These are phyloP conservation scores for Striga asiatica DNA, from an alignment of 257 asterid genomes.

Conservation along the genomic window DNA sequence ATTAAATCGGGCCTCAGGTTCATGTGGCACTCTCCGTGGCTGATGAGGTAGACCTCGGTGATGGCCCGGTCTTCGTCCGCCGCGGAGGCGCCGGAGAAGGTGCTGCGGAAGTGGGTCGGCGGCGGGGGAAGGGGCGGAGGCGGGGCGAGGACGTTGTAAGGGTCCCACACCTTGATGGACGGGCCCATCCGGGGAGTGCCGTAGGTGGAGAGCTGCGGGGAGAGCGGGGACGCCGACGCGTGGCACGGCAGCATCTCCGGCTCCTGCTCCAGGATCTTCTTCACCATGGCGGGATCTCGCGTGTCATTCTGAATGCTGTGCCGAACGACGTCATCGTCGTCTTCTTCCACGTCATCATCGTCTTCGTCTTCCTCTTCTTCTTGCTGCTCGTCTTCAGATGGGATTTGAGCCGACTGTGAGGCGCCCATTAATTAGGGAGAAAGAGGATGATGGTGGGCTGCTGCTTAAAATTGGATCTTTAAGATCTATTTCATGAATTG, in stretches of 20 bases:
- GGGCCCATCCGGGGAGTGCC: slow-evolving; percentile 81
- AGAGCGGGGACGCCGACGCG: slow-evolving; percentile 93
- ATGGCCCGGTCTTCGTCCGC: slow-evolving; percentile 39
- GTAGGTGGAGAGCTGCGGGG: slow-evolving; percentile 86
- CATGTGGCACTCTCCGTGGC: slow-evolving; percentile 91
- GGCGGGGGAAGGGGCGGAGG: slow-evolving; percentile 46
- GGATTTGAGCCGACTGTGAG: slow-evolving; percentile 55
- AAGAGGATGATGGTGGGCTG: slow-evolving; percentile 11
- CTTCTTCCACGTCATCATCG: slow-evolving; percentile 24
- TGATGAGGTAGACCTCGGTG: slow-evolving; percentile 66
- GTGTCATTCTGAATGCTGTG: slow-evolving; percentile 19
- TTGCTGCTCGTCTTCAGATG: slow-evolving; percentile 41
- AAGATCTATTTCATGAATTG: slow-evolving; percentile 14
- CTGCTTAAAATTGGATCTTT: slow-evolving; percentile 7
- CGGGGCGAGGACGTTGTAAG: slow-evolving; percentile 82
- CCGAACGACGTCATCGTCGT: slow-evolving; percentile 24
- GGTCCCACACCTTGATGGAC: slow-evolving; percentile 94
- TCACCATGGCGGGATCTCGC: slow-evolving; percentile 32
- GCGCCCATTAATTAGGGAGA: slow-evolving; percentile 41
- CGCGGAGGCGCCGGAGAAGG: slow-evolving; percentile 23
- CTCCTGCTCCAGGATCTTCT: slow-evolving; percentile 81
- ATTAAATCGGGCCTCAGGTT: slow-evolving; percentile 91
- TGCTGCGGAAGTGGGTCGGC: slow-evolving; percentile 33
- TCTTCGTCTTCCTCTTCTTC: slow-evolving; percentile 35
- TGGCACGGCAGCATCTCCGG: slow-evolving; percentile 98